Evolutionary conservation across 345 rosid genomes (phyloP), one percentile per base, ranked within the genome.

Genomic region (Citrus inodora): DNA sequence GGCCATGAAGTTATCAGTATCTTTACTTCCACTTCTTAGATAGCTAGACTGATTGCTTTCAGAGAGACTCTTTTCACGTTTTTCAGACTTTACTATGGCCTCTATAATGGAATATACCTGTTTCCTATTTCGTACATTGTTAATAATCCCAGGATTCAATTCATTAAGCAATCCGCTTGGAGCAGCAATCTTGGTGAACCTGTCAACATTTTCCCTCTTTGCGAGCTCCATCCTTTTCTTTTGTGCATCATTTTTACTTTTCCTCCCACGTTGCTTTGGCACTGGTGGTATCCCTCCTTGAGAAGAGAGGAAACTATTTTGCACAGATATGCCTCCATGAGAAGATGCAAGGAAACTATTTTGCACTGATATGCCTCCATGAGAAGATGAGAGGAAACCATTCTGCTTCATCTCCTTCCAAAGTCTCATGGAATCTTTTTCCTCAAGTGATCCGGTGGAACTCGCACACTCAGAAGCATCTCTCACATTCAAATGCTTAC

Each of bases 361-460:
- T 76, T 87, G 88, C 70, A 80, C 77, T 17, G 89, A 82, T 71
- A 87, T 80, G 64, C 94, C 92, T 66, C 93, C 98, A 28, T 86
- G 89, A 76, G 91, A 87, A 51, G 86, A 85, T 22, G 99, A 94
- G 6, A 96, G 87, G 79, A 90, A 96, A 28, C 98, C 98, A 21
- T 92, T 96, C 74, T 87, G 90, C 83, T 94, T 96, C 98, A 96
- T 92, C 80, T 87, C 93, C 82, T 87, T 87, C 99, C 98, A 94
- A 51, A 89, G 53, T 79, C 82, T 88, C 80, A 94, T 78, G 1
- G 98, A 71, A 84, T 94, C 97, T 77, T 85, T 90, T 80, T 79
- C 88, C 79, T 81, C 86, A 66, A 74, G 61, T 56, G 90, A 82
- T 66, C 80, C 88, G 76, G 77, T 86, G 67, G 93, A 85, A 80